Percentiles rank a stretch among this genome's conserved stretches.
Evolutionary conservation across 2,329 filamentous ascomycete genomes (phyloP).

Genomic region (Aspergillus quadricinctus): DNA sequence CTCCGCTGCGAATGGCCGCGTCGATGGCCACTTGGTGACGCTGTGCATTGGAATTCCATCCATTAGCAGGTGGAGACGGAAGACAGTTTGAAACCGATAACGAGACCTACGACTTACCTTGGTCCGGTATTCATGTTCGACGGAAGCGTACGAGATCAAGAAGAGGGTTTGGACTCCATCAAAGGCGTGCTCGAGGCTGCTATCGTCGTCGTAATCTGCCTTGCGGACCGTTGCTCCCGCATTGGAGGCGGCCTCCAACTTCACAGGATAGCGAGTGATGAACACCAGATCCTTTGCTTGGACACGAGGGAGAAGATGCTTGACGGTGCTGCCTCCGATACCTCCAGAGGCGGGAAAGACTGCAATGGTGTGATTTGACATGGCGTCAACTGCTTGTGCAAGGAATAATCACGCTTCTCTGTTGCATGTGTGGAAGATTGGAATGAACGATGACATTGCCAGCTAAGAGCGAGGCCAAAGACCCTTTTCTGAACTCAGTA

Average conservation of each 20-base stretch:
- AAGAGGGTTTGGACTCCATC: conserved; percentile 50
- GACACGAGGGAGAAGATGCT: conserved; percentile 44
- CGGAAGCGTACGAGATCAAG: conserved; percentile 52
- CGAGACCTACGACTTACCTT: conserved; percentile 25
- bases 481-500: too few species aligned
- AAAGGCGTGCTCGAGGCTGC: conserved; percentile 47
- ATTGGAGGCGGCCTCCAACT: conserved; percentile 7
- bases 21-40: conserved; percentile 49
- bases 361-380: conserved; percentile 20
- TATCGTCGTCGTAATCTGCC: conserved; percentile 49
- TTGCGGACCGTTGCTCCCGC: conserved; percentile 25
- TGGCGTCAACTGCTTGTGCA: not conserved
- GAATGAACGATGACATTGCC: too few species aligned
- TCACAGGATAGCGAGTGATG: conserved; percentile 38
- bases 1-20: conserved; percentile 48
- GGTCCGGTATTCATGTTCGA: conserved; percentile 44
- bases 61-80: not conserved
- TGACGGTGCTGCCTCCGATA: conserved; percentile 49
- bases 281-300: conserved; percentile 46
- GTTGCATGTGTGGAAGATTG: too few species aligned
- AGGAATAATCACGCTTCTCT: too few species aligned
- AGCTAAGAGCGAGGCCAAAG: too few species aligned
- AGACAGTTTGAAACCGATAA: too few species aligned
- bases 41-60: conserved; percentile 7
- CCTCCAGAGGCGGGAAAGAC: conserved; percentile 51